Evolutionary conservation across 441 rosid species (phyloP), one percentile per base, ranked within the genome.

Genomic region (Jatropha multifida): DNA sequence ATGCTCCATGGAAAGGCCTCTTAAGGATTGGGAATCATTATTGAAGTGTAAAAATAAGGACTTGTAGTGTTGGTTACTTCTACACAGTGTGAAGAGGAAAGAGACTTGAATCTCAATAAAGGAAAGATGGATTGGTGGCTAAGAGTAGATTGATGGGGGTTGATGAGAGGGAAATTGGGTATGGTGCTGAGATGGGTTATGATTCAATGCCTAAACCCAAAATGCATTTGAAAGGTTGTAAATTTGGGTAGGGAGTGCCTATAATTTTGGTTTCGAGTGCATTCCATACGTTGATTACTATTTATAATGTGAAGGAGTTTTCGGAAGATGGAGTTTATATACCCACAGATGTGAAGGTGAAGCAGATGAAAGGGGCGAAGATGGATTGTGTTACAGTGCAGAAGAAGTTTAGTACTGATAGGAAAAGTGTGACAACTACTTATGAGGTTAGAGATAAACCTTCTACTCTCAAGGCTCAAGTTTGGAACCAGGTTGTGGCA

Each of bases 401-500:
- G 87, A 93, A 95, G 90, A 93, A 92, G 91, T 93, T 93, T 74
- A 92, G 99, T 80, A 83, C 96, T 78, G 98, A 95, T 69, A 88
- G 96, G 71, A 93, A 93, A 56, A 87, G 92, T 82, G 96, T 92
- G 55, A 94, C 89, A 78, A 88, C 96, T 55, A 98, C 97, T 1
- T 95, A 95, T 72, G 97, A 95, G 81, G 98, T 90, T 73, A 90
- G 99, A 85, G 99, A 95, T 65, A 95, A 93, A 84, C 98, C 96
- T 0, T 90, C 97, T 71, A 90, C 96, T 0, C 82, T 92, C 76
- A 93, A 89, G 80, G 74, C 90, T 2, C 95, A 92, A 81, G 98
- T 90, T 76, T 95, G 99, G 97, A 98, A 93, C 60, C 80, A 93
- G 62, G 97, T 95, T 56, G 96, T 95, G 74, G 95, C 97, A 0